Conservation (phyloP, 257 asterid genomes). For the Gentiana straminea region DNA sequence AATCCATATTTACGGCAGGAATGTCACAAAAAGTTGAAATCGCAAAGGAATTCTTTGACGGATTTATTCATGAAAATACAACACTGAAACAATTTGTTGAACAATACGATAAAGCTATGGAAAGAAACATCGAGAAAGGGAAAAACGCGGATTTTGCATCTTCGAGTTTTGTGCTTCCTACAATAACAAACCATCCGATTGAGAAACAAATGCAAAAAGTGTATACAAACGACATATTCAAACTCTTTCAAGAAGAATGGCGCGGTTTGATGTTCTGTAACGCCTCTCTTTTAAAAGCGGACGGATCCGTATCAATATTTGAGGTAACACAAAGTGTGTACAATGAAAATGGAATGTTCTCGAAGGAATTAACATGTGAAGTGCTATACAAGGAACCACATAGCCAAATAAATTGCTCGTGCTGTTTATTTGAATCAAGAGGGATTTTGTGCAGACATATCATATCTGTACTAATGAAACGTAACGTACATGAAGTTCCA, state of each 20-base stretch:
- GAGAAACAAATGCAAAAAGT: slow-evolving; percentile 41
- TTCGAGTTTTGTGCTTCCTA: slow-evolving; percentile 5
- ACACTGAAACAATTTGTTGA: slow-evolving; percentile 23
- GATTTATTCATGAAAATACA: slow-evolving; percentile 25
- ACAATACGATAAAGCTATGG: slow-evolving; percentile 20
- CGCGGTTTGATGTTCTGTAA: slow-evolving; percentile 24
- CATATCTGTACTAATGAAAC: slow-evolving; percentile 28
- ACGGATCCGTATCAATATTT: slow-evolving; percentile 14
- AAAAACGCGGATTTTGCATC: slow-evolving; percentile 25
- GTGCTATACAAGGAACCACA: slow-evolving; percentile 23
- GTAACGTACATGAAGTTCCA: slow-evolving; percentile 25
- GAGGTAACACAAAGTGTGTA: neutral
- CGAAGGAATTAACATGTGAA: slow-evolving; percentile 22
- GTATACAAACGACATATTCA: slow-evolving; percentile 26
- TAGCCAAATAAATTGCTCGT: slow-evolving; percentile 21
- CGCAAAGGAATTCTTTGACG: slow-evolving; percentile 29
- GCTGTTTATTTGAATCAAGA: slow-evolving; percentile 29
- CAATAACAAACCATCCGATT: slow-evolving; percentile 27
- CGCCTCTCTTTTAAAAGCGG: slow-evolving; percentile 20
- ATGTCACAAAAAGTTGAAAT: slow-evolving; percentile 26
- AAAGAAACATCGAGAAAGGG: slow-evolving; percentile 26
- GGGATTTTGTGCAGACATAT: slow-evolving; percentile 46
- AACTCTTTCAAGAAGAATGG: slow-evolving; percentile 38
- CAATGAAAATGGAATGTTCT: slow-evolving; percentile 12
- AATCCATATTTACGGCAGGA: slow-evolving; percentile 31